Evolutionary conservation across 2,329 filamentous ascomycete genomes (phyloP), one percentile per base, ranked within the genome.

Genomic region (Cyphellophora europaea): DNA sequence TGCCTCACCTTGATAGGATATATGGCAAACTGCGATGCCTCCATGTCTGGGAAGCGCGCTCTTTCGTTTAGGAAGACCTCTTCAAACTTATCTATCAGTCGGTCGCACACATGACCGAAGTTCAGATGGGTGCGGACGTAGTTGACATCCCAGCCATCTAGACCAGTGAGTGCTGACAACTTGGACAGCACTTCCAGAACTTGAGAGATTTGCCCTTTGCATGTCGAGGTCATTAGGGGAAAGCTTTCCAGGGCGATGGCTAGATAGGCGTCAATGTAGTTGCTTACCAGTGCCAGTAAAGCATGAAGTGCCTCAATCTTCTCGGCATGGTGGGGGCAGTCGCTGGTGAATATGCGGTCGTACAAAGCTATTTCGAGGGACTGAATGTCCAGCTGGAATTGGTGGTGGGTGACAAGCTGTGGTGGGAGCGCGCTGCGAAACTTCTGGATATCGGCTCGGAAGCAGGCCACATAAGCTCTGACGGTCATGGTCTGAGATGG

Each of bases 361-460:
- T 30, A 30, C 28, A 30, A 14, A 11, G 28, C 28, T 12, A 30
- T 30, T 30, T 61, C 5, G 58, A 61, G 15, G 59, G 59, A 2
- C 45, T 65, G 1, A 33, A 47, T 12, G 53, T 65, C n/a, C 40
- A 53, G 3, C 64, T 61, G 40, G 61, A 65, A 36, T 49, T 65
- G 47, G 11, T 3, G 14, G 16, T 30, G 11, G 3, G 11, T 14
- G 11, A 11, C 14, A 16, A 30, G 28, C 12, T 14, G 12, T 12
- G 28, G 4, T 12, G 28, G 28, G 12, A 30, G 16, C 3, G 14
- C 11, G 11, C 11, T 11, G 11, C 28, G 28, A 14, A 30, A 5
- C 5, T 14, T 11, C 11, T 12, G 14, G 5, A 30, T 12, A 16
- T 30, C 28, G 16, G 12, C 14, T 12, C n/a, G 11, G 10, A 30